A percentile compares a stretch with the other conserved stretches of the same genome.
Conservation (phyloP, 2,329 filamentous ascomycete genomes). For the Colletotrichum falcatum region DNA sequence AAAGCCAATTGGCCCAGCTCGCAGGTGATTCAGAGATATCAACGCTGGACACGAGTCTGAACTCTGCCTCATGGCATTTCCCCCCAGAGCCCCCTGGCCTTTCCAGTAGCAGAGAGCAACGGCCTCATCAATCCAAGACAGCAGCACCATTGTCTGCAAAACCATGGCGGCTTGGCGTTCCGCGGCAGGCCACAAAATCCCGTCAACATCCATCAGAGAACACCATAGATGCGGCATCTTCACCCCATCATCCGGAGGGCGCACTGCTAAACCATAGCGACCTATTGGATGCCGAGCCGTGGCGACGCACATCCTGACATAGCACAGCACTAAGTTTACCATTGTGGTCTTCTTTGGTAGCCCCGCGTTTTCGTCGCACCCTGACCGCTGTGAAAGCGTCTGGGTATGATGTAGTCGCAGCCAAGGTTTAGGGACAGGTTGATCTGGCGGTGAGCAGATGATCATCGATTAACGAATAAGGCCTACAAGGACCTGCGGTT, state of each 20-base stretch:
- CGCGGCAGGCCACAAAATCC: not conserved
- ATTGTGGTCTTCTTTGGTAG: slow-evolving; percentile 4
- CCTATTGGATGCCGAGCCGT: slow-evolving; percentile 16
- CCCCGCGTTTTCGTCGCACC: slow-evolving; percentile 22
- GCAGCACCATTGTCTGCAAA: slow-evolving; percentile 2
- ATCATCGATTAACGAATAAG: slow-evolving; percentile 18
- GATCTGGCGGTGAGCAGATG: slow-evolving; percentile 36
- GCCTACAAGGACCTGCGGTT: slow-evolving; percentile 28
- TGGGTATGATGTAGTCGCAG: slow-evolving; percentile 33
- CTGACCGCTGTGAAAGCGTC: slow-evolving; percentile 6
- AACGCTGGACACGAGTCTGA: not conserved
- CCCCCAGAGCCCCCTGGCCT: not conserved
- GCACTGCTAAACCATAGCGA: slow-evolving; percentile 4
- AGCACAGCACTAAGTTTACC: not conserved
- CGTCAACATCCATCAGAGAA: not conserved
- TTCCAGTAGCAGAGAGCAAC: not conserved
- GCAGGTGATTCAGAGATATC: not conserved
- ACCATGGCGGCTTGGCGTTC: not conserved
- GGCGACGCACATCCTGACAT: slow-evolving; percentile 3
- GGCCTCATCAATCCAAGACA: not conserved
- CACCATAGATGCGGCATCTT: not conserved
- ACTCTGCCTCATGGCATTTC: slow-evolving; percentile 21
- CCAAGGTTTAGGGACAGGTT: slow-evolving; percentile 28
- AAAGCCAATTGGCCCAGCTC: not conserved
- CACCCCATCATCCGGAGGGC: slow-evolving; percentile 3